Percentiles rank a stretch among this genome's conserved stretches.
phyloP scores from a whole-genome alignment of 441 rosid genomes.

The Euphorbia schlechtendalii region DNA sequence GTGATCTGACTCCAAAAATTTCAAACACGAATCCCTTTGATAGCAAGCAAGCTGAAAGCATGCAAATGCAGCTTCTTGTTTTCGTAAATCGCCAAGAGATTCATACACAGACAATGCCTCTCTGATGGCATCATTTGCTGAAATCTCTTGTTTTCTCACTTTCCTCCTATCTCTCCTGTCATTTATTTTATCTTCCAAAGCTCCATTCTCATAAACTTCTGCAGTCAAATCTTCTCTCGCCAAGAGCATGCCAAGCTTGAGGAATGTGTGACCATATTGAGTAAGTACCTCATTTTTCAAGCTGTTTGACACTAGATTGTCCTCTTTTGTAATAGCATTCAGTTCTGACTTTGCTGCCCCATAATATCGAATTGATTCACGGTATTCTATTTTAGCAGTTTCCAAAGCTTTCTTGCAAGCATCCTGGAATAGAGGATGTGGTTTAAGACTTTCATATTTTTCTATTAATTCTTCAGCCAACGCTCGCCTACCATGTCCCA shows the following conservation, averaged over 20 bases:
- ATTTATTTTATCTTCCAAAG: conserved; percentile 24
- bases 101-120: conserved; percentile 78
- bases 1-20: conserved; percentile 45
- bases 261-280: conserved; percentile 77
- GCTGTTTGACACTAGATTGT: conserved; percentile 31
- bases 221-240: conserved; percentile 59
- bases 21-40: conserved; percentile 73
- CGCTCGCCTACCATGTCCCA: conserved; percentile 93
- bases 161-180: conserved; percentile 33
- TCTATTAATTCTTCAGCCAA: conserved; percentile 85
- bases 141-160: conserved; percentile 55
- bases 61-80: conserved; percentile 85
- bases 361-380: conserved; percentile 67
- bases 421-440: conserved; percentile 33
- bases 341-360: conserved; percentile 72
- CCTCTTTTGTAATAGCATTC: conserved; percentile 32
- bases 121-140: conserved; percentile 88
- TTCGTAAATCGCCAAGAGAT: conserved; percentile 71
- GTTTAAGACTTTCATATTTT: conserved; percentile 51
- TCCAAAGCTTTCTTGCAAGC: conserved; percentile 55
- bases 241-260: conserved; percentile 88
- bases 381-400: conserved; percentile 63
- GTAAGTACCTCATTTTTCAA: conserved; percentile 66
- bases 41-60: conserved; percentile 81
- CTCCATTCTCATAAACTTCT: conserved; percentile 46